Evolutionary conservation across 331 rosid species (phyloP).

Genomic region (Cucumis variabilis): DNA sequence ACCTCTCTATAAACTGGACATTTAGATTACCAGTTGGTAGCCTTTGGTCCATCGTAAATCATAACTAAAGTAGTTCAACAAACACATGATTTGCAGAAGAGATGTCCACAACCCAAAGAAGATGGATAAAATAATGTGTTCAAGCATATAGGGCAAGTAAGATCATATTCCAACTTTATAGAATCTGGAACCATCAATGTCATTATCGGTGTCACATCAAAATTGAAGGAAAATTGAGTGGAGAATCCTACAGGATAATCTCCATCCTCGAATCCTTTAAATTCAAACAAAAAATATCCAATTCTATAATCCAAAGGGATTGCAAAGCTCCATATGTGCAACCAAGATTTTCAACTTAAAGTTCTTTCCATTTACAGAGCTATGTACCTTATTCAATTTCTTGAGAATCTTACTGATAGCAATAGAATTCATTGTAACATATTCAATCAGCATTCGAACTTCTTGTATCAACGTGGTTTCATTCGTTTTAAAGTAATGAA

Average conservation of each 20-base stretch:
- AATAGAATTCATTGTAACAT: too few relatives aligned
- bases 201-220: conserved; percentile 51
- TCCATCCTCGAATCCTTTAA: conserved; percentile 51
- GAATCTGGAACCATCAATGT: conserved; percentile 73
- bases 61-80: conserved; percentile 86
- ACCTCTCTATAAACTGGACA: conserved; percentile 95
- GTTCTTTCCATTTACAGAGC: conserved; percentile 75
- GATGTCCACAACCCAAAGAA: conserved; percentile 89
- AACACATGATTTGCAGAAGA: conserved; percentile 91
- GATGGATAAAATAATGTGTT: conserved; percentile 80
- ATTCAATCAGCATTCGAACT: too few relatives aligned
- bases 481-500: too few relatives aligned
- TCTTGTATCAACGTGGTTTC: too few relatives aligned
- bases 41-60: conserved; percentile 79
- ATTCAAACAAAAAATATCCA: conserved; percentile 89
- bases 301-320: conserved; percentile 90
- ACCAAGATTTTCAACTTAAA: conserved; percentile 80
- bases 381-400: conserved; percentile 64
- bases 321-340: conserved; percentile 80
- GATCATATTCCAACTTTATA: conserved; percentile 67
- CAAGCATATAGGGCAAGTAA: conserved; percentile 91
- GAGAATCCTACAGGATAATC: conserved; percentile 49
- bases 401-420: too few relatives aligned
- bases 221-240: conserved; percentile 67
- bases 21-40: conserved; percentile 59